These are phyloP conservation scores for Astraeus odoratus DNA, from an alignment of 768 basidiomycete species.

Conservation along the genomic window DNA sequence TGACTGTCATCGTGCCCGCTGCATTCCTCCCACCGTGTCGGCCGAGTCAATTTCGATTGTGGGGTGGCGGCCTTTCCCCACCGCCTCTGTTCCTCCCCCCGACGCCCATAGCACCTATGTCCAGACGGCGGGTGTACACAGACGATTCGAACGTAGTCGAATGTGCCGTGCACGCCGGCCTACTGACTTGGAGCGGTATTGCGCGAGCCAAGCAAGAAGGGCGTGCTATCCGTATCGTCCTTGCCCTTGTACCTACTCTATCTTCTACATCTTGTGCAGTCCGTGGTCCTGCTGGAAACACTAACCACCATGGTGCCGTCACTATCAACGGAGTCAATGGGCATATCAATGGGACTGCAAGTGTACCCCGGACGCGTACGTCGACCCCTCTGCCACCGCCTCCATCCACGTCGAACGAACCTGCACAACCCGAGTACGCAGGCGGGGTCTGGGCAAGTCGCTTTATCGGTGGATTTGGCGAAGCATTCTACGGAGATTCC, in stretches of 20 bases:
- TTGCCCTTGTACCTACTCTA: slow-evolving; percentile 32
- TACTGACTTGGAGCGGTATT: slow-evolving; percentile 37
- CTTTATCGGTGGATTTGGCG: slow-evolving; percentile 38
- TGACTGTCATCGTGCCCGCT: slow-evolving; percentile 53
- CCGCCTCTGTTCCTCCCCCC: slow-evolving; percentile 30
- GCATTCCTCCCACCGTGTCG: slow-evolving; percentile 50
- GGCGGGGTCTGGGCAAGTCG: slow-evolving; percentile 30
- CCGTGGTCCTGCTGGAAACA: slow-evolving; percentile 19
- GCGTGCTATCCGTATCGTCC: slow-evolving; percentile 35
- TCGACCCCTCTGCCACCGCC: slow-evolving; percentile 19
- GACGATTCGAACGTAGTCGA: slow-evolving; percentile 71
- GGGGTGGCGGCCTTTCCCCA: slow-evolving; percentile 58
- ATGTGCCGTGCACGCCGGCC: slow-evolving; percentile 62
- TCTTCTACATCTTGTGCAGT: slow-evolving; percentile 41
- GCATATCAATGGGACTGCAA: slow-evolving; percentile 26
- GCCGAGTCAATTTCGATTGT: slow-evolving; percentile 51
- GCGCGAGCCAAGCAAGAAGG: slow-evolving; percentile 31
- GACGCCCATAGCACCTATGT: slow-evolving; percentile 18
- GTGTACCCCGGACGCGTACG: slow-evolving; percentile 24
- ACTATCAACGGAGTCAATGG: slow-evolving; percentile 15
- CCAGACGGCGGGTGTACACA: slow-evolving; percentile 58
- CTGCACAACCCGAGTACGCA: slow-evolving; percentile 17
- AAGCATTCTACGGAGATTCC: slow-evolving; percentile 26
- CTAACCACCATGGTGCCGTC: slow-evolving; percentile 14
- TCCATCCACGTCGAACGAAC: slow-evolving; percentile 16